Percentiles rank a stretch among this genome's conserved stretches.
Conservation (phyloP, 495 filamentous ascomycete species). For the Diplogelasinospora grovesii region DNA sequence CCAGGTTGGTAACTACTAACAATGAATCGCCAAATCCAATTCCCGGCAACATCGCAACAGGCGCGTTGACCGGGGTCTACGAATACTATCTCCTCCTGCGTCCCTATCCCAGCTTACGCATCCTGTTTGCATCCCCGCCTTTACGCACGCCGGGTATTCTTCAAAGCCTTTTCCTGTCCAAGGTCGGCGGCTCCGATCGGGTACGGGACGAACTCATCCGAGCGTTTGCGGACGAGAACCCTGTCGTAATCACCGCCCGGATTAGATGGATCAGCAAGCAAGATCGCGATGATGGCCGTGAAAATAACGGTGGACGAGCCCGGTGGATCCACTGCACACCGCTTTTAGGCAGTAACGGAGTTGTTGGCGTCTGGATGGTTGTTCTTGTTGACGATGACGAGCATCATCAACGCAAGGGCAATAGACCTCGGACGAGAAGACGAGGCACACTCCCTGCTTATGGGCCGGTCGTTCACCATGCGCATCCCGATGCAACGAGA, state of each 20-base stretch:
- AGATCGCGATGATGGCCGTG: slow-evolving; percentile 33
- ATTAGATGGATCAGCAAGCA: slow-evolving; percentile 49
- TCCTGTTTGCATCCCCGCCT: slow-evolving; percentile 60
- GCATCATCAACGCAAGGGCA: too few species aligned
- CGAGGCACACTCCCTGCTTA: too few species aligned
- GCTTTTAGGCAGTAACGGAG: slow-evolving; percentile 48
- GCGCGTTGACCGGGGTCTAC: slow-evolving; percentile 38
- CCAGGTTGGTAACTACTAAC: too few species aligned
- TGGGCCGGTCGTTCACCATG: too few species aligned
- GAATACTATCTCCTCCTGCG: slow-evolving; percentile 57
- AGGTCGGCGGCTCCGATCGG: slow-evolving; percentile 48
- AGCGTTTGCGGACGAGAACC: slow-evolving; percentile 48
- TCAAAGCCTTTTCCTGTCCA: slow-evolving; percentile 54
- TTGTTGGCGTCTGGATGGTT: slow-evolving; percentile 60
- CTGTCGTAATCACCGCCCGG: slow-evolving; percentile 56
- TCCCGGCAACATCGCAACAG: slow-evolving; percentile 12
- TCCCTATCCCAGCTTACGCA: slow-evolving; percentile 52
- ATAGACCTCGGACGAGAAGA: slow-evolving; percentile 13
- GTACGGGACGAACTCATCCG: slow-evolving; percentile 47
- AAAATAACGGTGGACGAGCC: too few species aligned
- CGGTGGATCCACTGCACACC: slow-evolving; percentile 61
- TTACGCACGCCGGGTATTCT: slow-evolving; percentile 59
- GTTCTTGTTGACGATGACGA: slow-evolving; percentile 51
- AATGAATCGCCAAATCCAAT: too few species aligned
- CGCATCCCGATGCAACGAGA: too few species aligned